Percentiles rank a stretch among this genome's conserved stretches.
Conservation (phyloP, 768 basidiomycete genomes). For the Podaxis mareebaensis region DNA sequence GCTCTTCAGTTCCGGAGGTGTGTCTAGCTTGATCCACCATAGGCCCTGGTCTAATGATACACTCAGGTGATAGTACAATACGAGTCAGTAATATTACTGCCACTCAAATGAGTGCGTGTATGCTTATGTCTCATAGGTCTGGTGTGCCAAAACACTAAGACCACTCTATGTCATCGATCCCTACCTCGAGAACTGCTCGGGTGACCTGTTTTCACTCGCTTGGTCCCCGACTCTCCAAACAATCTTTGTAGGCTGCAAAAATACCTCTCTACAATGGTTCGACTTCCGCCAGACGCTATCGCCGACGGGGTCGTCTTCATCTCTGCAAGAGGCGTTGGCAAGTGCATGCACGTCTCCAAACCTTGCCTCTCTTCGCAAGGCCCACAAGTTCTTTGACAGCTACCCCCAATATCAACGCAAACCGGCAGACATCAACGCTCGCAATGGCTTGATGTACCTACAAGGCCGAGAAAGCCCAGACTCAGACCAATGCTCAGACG, state of each 20-base stretch:
- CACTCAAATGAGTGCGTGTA: neutral
- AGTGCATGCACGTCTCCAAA: slow-evolving; percentile 41
- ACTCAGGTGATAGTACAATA: slow-evolving; percentile 86
- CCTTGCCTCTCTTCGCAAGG: slow-evolving; percentile 40
- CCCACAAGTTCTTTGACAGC: slow-evolving; percentile 92
- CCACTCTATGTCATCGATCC: slow-evolving; percentile 76
- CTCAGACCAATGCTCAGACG: slow-evolving; percentile 26
- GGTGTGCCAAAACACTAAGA: slow-evolving; percentile 71
- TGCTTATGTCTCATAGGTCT: slow-evolving; percentile 52
- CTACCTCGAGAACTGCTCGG: slow-evolving; percentile 76
- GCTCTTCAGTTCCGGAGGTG: slow-evolving; percentile 91
- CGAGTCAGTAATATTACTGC: slow-evolving; percentile 49
- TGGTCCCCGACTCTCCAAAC: slow-evolving; percentile 73
- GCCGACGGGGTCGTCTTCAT: slow-evolving; percentile 19
- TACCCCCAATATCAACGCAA: slow-evolving; percentile 73
- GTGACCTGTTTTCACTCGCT: slow-evolving; percentile 83
- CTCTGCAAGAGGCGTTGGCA: slow-evolving; percentile 20
- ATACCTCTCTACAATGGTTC: slow-evolving; percentile 92
- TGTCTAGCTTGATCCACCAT: slow-evolving; percentile 19
- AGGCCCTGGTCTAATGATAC: slow-evolving; percentile 3
- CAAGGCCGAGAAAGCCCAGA: slow-evolving; percentile 33
- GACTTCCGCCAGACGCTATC: slow-evolving; percentile 42
- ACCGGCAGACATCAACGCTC: slow-evolving; percentile 68
- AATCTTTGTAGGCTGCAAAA: slow-evolving; percentile 87
- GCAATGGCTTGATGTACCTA: slow-evolving; percentile 41